Evolutionary conservation across 2,329 filamentous ascomycete genomes (phyloP), one percentile per base, ranked within the genome.

Genomic region (Eurotiales sp.): DNA sequence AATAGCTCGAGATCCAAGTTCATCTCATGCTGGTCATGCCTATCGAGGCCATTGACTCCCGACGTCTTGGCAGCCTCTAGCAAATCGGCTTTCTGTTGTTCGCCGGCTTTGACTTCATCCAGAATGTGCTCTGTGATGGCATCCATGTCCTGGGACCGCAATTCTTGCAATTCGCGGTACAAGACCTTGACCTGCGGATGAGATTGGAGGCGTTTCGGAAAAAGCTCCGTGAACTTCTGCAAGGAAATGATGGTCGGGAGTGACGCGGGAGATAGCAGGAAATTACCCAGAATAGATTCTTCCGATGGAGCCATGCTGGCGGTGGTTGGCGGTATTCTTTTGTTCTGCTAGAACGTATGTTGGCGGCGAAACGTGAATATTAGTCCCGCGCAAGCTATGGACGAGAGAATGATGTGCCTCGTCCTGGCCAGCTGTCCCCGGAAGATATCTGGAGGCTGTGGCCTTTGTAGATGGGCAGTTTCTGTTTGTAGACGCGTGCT

Each of bases 131-230:
- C 72, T 48, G 82, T 77, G 12, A 95, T 84, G 3, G 74, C 67
- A 59, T 92, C 87, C 49, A 90, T 78, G 10, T 86, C 75, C 43
- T 79, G 77, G 55, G 85, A 83, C 50, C 90, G 83, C 64, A 90
- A 81, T 53, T 84, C 79, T 61, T 93, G 87, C 2, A 95, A 77
- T 65, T 93, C 87, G 43, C 87, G 83, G 65, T 95, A 95, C 4
- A 96, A 76, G 0, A 78, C 74, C 51, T 83, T 81, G 43, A 92
- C 78, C 51, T 86, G 83, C 0, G 86, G 81, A 42, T 84, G 85
- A 21, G 78, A 73, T 53, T 84, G 85, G 45, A 84, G 76, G 34
- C 80, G 70, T 46, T 78, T 81, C 10, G 90, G 89, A 63, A 95
- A 93, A 37, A 92, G 78, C 23, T 84, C 78, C 39, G 82, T 83